Percentiles rank a stretch among this genome's conserved stretches.
These are phyloP conservation scores for Betula pendula DNA, from an alignment of 306 rosid species.

Conservation along the genomic window DNA sequence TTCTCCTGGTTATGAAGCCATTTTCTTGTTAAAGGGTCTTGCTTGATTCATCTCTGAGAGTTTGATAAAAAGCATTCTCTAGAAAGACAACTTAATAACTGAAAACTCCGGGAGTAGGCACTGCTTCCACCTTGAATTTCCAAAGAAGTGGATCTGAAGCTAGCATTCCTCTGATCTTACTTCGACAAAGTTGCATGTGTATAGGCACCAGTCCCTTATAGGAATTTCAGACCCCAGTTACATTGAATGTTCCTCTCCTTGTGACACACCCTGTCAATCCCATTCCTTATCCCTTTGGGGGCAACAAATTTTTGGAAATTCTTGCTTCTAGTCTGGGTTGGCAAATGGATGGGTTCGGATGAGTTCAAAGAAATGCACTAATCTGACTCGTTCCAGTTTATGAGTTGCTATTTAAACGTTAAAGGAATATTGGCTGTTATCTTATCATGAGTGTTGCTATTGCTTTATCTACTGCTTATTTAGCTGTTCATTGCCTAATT, in stretches of 20 bases:
- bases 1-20: too few relatives aligned
- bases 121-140: neutral
- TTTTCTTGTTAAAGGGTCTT: neutral
- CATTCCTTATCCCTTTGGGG: neutral
- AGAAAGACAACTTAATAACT: neutral
- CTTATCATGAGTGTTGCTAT: neutral
- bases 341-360: neutral
- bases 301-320: neutral
- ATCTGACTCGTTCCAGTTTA: neutral
- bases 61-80: neutral
- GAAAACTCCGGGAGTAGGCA: neutral
- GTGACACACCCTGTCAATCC: neutral
- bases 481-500: neutral
- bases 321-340: neutral
- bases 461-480: neutral
- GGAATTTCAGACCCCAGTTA: neutral
- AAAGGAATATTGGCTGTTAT: neutral
- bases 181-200: neutral
- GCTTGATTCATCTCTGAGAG: neutral
- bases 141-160: neutral
- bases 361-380: neutral
- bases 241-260: neutral
- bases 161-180: neutral
- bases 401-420: neutral
- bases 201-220: neutral